Conservation (phyloP, 371 early-diverging fungal genomes). For the Batkoa obscura region DNA sequence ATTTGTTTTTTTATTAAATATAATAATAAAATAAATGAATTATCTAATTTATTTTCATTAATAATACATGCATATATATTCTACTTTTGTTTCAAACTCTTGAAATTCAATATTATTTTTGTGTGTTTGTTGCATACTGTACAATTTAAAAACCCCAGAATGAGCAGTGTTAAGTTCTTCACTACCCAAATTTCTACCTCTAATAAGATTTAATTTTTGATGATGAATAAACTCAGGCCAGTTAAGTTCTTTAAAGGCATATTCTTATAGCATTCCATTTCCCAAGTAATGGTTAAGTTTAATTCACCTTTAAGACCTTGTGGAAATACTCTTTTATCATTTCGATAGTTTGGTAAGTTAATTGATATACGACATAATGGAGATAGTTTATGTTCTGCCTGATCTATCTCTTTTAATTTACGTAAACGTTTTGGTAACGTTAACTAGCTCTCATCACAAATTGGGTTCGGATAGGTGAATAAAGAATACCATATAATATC, state of each 20-base stretch:
- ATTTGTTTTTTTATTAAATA: too few species aligned
- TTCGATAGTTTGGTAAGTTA: not conserved
- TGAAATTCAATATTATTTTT: not conserved
- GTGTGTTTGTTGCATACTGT: not conserved
- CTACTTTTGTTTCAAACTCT: too few species aligned
- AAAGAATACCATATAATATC: conserved; percentile 4
- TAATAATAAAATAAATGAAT: too few species aligned
- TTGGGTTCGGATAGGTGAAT: not conserved
- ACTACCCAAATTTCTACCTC: conserved; percentile 1
- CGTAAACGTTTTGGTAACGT: not conserved
- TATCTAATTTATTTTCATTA: too few species aligned
- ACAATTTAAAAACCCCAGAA: not conserved
- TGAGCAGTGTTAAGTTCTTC: not conserved
- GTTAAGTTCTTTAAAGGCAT: not conserved
- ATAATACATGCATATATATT: too few species aligned
- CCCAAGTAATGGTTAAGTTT: not conserved
- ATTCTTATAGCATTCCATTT: not conserved
- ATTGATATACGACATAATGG: not conserved
- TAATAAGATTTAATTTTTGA: not conserved
- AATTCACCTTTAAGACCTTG: not conserved
- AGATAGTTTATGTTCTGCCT: conserved; percentile 4
- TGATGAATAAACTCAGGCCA: conserved; percentile 1
- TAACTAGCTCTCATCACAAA: not conserved
- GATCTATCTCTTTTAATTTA: not conserved
- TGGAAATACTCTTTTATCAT: conserved; percentile 1